Conservation (phyloP, 371 early-diverging fungal species). For the Mortierella sp. region DNA sequence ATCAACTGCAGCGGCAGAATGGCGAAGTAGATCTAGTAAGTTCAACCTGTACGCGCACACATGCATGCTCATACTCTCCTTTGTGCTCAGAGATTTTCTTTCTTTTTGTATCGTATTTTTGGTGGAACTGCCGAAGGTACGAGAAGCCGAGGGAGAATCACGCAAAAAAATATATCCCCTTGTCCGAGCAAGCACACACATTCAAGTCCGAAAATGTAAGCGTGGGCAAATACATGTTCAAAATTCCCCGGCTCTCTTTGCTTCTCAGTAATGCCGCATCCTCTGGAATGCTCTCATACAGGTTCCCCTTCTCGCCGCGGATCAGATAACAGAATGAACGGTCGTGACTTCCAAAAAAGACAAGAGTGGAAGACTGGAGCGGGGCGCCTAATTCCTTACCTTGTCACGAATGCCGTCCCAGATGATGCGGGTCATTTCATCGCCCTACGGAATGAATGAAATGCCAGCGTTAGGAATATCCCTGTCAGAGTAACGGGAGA, state of each 20-base stretch:
- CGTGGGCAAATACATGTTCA: too few relatives aligned
- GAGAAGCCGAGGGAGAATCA: conserved; percentile 16
- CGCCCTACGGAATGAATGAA: conserved; percentile 63
- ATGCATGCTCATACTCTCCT: too few relatives aligned
- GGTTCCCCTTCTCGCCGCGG: too few relatives aligned
- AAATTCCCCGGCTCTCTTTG: too few relatives aligned
- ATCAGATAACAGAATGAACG: neutral
- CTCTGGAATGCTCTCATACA: too few relatives aligned
- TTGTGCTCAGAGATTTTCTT: neutral
- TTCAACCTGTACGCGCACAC: too few relatives aligned
- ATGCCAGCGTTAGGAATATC: neutral
- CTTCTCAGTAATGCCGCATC: too few relatives aligned
- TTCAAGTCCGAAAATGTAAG: too few relatives aligned
- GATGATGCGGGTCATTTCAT: conserved; percentile 97
- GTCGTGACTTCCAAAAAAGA: conserved; percentile 16
- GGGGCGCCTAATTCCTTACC: conserved; percentile 30
- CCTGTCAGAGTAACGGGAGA: neutral
- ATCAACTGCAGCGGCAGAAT: conserved; percentile 64
- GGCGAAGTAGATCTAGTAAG: too few relatives aligned
- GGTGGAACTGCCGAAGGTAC: conserved; percentile 10
- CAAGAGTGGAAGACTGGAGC: neutral
- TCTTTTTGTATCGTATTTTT: conserved; percentile 33
- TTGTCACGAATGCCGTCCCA: conserved; percentile 94
- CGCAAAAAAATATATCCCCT: neutral
- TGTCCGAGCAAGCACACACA: neutral